Evolutionary conservation across 1,284 basidiomycete genomes (phyloP).

Genomic region (Vanrija humicola): DNA sequence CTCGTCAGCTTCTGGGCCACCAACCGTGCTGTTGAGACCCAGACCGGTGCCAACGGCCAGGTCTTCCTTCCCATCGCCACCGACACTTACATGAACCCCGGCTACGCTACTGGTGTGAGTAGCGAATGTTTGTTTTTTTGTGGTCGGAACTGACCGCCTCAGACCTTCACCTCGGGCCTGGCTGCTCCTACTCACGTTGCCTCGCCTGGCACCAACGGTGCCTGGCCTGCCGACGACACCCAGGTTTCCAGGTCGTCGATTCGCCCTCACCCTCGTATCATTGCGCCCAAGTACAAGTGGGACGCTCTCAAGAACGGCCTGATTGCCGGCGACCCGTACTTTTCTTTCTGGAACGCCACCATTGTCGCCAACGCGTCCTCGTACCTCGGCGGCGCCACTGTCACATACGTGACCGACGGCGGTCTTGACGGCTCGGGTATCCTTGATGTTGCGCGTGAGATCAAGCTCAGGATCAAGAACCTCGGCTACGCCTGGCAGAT

Average conservation of each 20-base stretch:
- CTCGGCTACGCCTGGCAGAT: slow-evolving; percentile 88
- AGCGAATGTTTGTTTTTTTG: too few relatives aligned
- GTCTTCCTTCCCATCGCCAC: slow-evolving; percentile 55
- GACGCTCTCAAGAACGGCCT: slow-evolving; percentile 64
- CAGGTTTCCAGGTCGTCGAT: slow-evolving; percentile 60
- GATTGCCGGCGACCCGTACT: slow-evolving; percentile 79
- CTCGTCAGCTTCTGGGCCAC: slow-evolving; percentile 20
- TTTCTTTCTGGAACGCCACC: slow-evolving; percentile 82
- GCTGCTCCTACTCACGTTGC: slow-evolving; percentile 66
- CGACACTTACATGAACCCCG: slow-evolving; percentile 69
- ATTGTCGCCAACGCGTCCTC: slow-evolving; percentile 86
- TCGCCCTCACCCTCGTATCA: slow-evolving; percentile 79
- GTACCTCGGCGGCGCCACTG: slow-evolving; percentile 61
- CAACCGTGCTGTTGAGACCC: slow-evolving; percentile 33
- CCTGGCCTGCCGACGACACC: slow-evolving; percentile 75
- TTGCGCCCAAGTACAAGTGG: slow-evolving; percentile 92
- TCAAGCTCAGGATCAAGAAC: slow-evolving; percentile 88
- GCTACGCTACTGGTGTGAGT: slow-evolving; percentile 82
- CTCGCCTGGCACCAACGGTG: slow-evolving; percentile 53
- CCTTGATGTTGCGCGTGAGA: slow-evolving; percentile 81
- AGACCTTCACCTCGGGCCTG: slow-evolving; percentile 79
- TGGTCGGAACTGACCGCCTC: not conserved
- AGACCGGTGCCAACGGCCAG: slow-evolving; percentile 40
- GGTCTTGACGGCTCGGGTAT: slow-evolving; percentile 70
- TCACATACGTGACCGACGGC: slow-evolving; percentile 72